Evolutionary conservation across 805 yeast species (phyloP).

Genomic region (Alloascoidea africana): DNA sequence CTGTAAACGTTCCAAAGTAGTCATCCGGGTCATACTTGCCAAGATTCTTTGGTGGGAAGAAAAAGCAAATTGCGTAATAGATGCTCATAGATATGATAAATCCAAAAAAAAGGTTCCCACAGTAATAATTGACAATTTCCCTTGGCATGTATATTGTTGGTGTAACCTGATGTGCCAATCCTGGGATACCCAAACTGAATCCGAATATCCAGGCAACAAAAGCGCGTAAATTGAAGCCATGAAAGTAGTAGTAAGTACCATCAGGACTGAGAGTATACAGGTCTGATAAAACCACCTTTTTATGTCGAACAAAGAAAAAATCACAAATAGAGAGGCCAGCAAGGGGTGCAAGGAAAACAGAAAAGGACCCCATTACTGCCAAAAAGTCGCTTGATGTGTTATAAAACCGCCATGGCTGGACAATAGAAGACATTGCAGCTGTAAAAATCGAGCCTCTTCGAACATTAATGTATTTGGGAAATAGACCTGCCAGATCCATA

Average conservation of each 20-base stretch:
- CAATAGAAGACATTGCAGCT: conserved; percentile 16
- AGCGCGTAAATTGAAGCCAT: conserved; percentile 29
- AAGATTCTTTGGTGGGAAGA: conserved; percentile 14
- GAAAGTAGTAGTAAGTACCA: conserved; percentile 26
- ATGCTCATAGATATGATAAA: conserved; percentile 12
- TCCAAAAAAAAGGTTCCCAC: conserved; percentile 13
- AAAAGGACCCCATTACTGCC: conserved; percentile 20
- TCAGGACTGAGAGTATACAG: conserved; percentile 18
- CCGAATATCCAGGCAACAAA: conserved; percentile 23
- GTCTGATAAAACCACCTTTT: conserved; percentile 24
- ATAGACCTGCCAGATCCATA: conserved; percentile 33
- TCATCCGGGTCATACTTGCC: conserved; percentile 20
- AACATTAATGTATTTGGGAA: conserved; percentile 27
- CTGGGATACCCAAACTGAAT: conserved; percentile 35
- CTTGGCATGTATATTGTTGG: conserved; percentile 9
- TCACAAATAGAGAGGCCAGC: conserved; percentile 23
- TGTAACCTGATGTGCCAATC: conserved; percentile 14
- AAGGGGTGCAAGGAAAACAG: conserved; percentile 25
- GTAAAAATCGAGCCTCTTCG: conserved; percentile 30
- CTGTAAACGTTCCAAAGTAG: conserved; percentile 22
- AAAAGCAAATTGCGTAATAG: conserved; percentile 11
- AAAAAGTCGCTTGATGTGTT: conserved; percentile 21
- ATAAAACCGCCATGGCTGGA: conserved; percentile 26
- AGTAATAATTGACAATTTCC: conserved; percentile 2
- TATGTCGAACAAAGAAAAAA: conserved; percentile 22